Evolutionary conservation across 1,139 yeast genomes (phyloP).

Genomic region (Yamadazyma sp.): DNA sequence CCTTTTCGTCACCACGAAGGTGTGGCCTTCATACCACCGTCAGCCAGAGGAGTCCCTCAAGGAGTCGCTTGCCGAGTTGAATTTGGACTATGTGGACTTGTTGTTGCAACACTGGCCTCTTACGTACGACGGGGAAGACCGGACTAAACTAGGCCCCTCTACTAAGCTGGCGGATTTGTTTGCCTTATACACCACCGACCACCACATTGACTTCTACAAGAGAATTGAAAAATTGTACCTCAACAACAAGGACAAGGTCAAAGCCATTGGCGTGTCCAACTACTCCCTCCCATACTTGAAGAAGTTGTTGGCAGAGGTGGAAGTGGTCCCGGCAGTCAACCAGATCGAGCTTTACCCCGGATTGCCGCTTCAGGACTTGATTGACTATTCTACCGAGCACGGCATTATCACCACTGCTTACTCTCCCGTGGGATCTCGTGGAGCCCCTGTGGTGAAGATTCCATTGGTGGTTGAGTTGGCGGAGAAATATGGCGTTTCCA

Average conservation of each 20-base stretch:
- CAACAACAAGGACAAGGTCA: constrained; percentile 27
- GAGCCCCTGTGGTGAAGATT: constrained; percentile 38
- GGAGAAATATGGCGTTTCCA: constrained; percentile 32
- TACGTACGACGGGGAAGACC: constrained; percentile 22
- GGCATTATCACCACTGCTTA: constrained; percentile 62
- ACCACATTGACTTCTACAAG: constrained; percentile 47
- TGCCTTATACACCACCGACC: constrained; percentile 36
- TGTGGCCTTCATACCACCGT: constrained; percentile 45
- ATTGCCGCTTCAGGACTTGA: constrained; percentile 39
- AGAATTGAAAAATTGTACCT: constrained; percentile 40
- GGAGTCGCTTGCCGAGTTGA: constrained; percentile 32
- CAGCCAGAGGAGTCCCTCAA: constrained; percentile 37
- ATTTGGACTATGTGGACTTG: constrained; percentile 57
- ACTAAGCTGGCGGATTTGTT: no score
- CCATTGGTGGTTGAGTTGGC: constrained; percentile 42
- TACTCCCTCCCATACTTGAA: constrained; percentile 36
- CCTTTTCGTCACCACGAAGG: constrained; percentile 57
- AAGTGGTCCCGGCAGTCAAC: constrained; percentile 35
- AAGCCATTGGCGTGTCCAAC: constrained; percentile 46
- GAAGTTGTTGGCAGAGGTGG: constrained; percentile 32
- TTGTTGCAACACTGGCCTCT: constrained; percentile 62
- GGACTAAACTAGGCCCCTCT: no score
- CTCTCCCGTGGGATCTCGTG: constrained; percentile 74
- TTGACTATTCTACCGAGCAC: constrained; percentile 34
- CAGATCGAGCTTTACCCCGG: constrained; percentile 51